Percentiles rank a stretch among this genome's conserved stretches.
Evolutionary conservation across 139 green algal species (phyloP).

Genomic region (Eudorina sp.): DNA sequence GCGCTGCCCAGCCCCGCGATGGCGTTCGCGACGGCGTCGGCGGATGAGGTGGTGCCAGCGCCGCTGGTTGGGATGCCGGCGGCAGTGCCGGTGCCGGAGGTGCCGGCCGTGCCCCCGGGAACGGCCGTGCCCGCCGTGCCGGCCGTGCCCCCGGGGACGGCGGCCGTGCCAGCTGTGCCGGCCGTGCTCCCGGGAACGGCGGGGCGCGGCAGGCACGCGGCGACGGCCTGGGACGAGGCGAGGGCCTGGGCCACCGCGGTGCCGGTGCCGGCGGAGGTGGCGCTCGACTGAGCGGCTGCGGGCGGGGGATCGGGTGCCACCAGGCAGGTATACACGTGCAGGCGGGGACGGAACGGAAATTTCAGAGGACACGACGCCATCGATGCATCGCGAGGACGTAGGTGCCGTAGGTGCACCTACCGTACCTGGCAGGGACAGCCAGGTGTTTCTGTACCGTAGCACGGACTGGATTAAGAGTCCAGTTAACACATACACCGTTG

Average conservation of each 20-base stretch:
- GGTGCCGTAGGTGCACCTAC: neutral
- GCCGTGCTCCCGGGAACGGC: neutral
- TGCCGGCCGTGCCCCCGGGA: too few relatives aligned
- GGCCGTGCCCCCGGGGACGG: too few relatives aligned
- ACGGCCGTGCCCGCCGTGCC: too few relatives aligned
- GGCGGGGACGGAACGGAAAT: neutral
- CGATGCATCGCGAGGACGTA: neutral
- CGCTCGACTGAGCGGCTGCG: slow-evolving; percentile 34
- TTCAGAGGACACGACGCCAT: neutral
- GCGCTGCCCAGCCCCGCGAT: neutral
- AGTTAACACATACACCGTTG: neutral
- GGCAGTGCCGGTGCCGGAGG: neutral
- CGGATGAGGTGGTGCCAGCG: neutral
- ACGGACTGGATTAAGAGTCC: too few relatives aligned
- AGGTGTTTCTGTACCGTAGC: too few relatives aligned
- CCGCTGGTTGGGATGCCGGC: neutral
- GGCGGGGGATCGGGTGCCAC: neutral
- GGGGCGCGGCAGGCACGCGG: neutral
- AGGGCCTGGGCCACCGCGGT: slow-evolving; percentile 37
- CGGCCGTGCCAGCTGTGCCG: too few relatives aligned
- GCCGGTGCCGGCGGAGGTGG: slow-evolving; percentile 27
- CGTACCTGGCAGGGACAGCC: neutral
- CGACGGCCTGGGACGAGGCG: slow-evolving; percentile 23
- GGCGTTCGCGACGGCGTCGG: neutral
- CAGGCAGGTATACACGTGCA: neutral